Conservation (phyloP, 768 basidiomycete genomes). For the Termitomyces sp. region DNA sequence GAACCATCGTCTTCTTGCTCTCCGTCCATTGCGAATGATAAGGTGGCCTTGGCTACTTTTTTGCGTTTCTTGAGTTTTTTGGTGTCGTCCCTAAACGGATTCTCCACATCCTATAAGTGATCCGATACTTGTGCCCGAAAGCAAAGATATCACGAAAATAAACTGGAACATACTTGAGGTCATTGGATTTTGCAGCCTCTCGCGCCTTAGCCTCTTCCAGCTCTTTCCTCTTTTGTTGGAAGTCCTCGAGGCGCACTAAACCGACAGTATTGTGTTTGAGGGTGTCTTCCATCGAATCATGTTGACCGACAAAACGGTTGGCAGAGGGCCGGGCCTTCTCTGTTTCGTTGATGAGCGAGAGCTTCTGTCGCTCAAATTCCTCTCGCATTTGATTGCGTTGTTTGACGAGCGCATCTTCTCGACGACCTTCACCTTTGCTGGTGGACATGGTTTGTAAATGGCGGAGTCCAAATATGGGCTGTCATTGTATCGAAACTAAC, state of each 20-base stretch:
- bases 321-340: slow-evolving; percentile 87
- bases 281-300: slow-evolving; percentile 92
- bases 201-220: slow-evolving; percentile 89
- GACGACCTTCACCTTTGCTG: slow-evolving; percentile 78
- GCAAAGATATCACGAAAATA: slow-evolving; percentile 15
- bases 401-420: slow-evolving; percentile 82
- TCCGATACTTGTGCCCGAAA: slow-evolving; percentile 26
- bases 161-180: slow-evolving; percentile 73
- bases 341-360: slow-evolving; percentile 80
- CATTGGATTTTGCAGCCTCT: slow-evolving; percentile 80
- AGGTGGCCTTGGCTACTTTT: slow-evolving; percentile 81
- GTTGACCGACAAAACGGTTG: slow-evolving; percentile 89
- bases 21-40: slow-evolving; percentile 91
- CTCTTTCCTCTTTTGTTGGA: slow-evolving; percentile 84
- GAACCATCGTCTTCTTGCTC: slow-evolving; percentile 52
- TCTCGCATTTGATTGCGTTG: slow-evolving; percentile 78
- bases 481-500: too few relatives aligned
- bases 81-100: slow-evolving; percentile 82
- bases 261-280: slow-evolving; percentile 91
- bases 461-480: slow-evolving; percentile 26
- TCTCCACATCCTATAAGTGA: slow-evolving; percentile 78
- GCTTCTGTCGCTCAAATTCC: slow-evolving; percentile 79
- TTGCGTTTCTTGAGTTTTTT: slow-evolving; percentile 91
- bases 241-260: slow-evolving; percentile 87
- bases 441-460: slow-evolving; percentile 53